A percentile compares a stretch with the other conserved stretches of the same genome.
Evolutionary conservation across 2,329 filamentous ascomycete genomes (phyloP).

Genomic region (Cordyceps fumosorosea): DNA sequence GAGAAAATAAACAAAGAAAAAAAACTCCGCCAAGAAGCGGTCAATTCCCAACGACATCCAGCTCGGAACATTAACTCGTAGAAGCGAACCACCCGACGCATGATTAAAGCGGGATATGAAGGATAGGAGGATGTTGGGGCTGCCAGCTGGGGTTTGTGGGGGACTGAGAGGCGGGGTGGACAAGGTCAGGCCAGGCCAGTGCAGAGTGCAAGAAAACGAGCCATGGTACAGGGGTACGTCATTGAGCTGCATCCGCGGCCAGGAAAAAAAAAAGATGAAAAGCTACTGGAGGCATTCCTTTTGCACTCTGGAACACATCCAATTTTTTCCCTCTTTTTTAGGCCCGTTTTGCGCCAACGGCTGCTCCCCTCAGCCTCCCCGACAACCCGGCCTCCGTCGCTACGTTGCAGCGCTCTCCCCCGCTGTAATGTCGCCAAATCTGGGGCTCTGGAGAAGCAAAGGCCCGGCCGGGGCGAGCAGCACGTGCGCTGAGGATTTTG

Average conservation of each 20-base stretch:
- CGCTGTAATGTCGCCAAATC: background rate
- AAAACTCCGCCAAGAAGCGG: background rate
- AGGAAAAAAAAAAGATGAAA: background rate
- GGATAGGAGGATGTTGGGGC: background rate
- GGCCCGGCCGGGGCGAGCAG: background rate
- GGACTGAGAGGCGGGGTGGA: background rate
- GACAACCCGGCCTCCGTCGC: background rate
- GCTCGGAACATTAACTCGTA: background rate
- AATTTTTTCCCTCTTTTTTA: background rate
- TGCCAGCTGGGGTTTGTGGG: conserved; percentile 7
- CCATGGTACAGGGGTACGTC: too few species aligned
- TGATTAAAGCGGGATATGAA: background rate
- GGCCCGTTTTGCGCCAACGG: background rate
- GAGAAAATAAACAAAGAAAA: background rate
- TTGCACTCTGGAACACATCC: too few species aligned
- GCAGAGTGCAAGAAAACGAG: too few species aligned
- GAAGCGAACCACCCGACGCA: background rate
- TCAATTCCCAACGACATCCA: background rate
- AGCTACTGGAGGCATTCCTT: background rate
- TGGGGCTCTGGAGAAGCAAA: background rate
- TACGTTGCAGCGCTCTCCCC: background rate
- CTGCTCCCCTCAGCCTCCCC: background rate
- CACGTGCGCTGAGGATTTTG: background rate
- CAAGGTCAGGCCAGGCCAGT: background rate
- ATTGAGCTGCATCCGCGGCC: background rate